Conservation (phyloP, 805 yeast genomes). For the Alloascoidea africana region DNA sequence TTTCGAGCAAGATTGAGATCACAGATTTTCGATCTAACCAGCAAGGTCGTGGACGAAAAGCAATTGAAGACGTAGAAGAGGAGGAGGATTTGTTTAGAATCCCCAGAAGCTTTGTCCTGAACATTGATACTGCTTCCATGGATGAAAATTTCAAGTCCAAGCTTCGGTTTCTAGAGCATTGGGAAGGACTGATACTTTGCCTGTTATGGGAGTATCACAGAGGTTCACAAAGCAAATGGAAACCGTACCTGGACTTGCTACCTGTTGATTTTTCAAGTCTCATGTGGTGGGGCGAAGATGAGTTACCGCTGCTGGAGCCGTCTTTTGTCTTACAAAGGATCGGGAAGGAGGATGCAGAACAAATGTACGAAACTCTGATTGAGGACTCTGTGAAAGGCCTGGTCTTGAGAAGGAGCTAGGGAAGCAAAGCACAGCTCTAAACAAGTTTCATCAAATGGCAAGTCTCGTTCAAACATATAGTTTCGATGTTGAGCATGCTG, state of each 20-base stretch:
- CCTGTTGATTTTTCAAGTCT: conserved; percentile 53
- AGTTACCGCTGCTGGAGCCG: conserved; percentile 40
- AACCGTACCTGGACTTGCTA: conserved; percentile 51
- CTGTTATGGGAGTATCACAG: conserved; percentile 45
- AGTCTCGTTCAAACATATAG: conserved; percentile 80
- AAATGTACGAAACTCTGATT: conserved; percentile 35
- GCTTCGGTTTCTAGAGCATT: conserved; percentile 28
- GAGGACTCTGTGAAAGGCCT: too few relatives aligned
- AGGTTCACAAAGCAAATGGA: conserved; percentile 42
- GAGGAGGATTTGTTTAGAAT: conserved; percentile 59
- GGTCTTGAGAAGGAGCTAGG: not conserved
- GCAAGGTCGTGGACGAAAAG: conserved; percentile 73
- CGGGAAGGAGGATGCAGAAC: conserved; percentile 54
- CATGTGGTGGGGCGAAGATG: conserved; percentile 66
- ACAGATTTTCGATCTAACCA: conserved; percentile 39
- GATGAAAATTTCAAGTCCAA: conserved; percentile 11
- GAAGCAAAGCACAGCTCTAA: conserved; percentile 23
- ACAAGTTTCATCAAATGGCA: conserved; percentile 58
- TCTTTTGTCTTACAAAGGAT: conserved; percentile 56
- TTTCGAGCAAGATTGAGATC: conserved; percentile 44
- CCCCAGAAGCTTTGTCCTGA: conserved; percentile 43
- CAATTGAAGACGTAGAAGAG: conserved; percentile 38
- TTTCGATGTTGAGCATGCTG: conserved; percentile 51
- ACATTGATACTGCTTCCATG: conserved; percentile 37
- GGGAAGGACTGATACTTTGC: conserved; percentile 67